Base-by-base conservation (phyloP, 108 stramenopile genomes). In the Cyclotella distinguenda region DNA sequence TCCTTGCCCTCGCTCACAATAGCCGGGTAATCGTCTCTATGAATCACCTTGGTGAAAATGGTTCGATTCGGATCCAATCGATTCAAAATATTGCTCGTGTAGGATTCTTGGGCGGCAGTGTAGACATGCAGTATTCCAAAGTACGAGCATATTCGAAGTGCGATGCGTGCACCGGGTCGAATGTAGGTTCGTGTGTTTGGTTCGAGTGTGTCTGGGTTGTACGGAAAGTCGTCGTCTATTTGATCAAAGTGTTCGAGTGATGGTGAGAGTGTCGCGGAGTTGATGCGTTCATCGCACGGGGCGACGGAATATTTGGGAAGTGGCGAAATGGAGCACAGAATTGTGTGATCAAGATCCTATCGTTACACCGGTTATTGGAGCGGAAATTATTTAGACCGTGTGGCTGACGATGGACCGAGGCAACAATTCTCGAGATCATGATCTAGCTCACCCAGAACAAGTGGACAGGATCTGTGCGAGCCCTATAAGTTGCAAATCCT, bases 181-280 rank as follows among this genome's bases (percentile, higher is more conserved):
- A 72, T 68, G 40, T 73, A 78, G 10, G 77, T 78, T n/a, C 77
- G 58, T 25, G 72, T 73, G 26, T 78, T 78, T 10, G 77, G 71
- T 10, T 44, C 27, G 7, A 68, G 55, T 28, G 39, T 74, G 30
- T 39, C 16, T 11, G 36, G 5, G 43, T 78, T 45, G 46, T 48
- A 78, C 4, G 71, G 72, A 36, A 78, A 78, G 55, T 78, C 77
- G 27, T 78, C 77, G n/a, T 78, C 77, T 1, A 78, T 73, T 68
- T 73, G 77, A 55, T 78, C 72, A 56, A 73, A 73, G 32, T 73
- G 22, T 1, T 63, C 34, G 27, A 27, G 53, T 25, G 25, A 34
- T 27, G 60, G 60, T 65, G 47, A 40, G 9, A 21, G 21, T 21
- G 48, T 1, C 43, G 35, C 34, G 0, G 9, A 42, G 4, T 11